Percentiles rank a stretch among this genome's conserved stretches.
These are phyloP conservation scores for Plasmodium inui DNA, from an alignment of 169 alveolate species.

Conservation along the genomic window DNA sequence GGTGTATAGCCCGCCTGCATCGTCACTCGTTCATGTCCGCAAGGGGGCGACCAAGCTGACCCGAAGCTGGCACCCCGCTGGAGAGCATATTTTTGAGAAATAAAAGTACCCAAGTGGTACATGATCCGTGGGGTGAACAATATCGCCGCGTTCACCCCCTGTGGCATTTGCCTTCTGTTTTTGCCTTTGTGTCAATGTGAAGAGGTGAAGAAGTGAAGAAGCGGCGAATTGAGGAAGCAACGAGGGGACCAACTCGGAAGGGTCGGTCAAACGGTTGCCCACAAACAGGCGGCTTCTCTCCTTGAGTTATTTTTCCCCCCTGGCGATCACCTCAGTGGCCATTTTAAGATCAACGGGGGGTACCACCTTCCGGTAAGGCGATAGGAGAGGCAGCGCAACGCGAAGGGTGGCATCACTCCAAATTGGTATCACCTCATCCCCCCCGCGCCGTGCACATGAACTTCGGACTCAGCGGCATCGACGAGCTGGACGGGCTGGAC, in stretches of 20 bases:
- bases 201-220: not conserved
- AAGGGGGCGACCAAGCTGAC: not conserved
- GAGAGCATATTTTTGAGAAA: not conserved
- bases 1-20: not conserved
- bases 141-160: not conserved
- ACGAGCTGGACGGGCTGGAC: constrained; percentile 29
- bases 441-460: not conserved
- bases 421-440: too few relatives aligned
- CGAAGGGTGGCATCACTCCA: too few relatives aligned
- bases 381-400: too few relatives aligned
- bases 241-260: not conserved
- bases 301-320: not conserved
- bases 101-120: not conserved
- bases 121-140: not conserved
- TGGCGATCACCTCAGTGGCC: too few relatives aligned
- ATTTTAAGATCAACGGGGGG: too few relatives aligned
- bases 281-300: not conserved
- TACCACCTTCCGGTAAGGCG: too few relatives aligned
- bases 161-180: not conserved
- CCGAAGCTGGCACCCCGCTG: not conserved
- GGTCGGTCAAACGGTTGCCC: not conserved
- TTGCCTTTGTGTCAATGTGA: not conserved
- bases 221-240: not conserved
- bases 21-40: not conserved
- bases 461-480: not conserved